Conservation (phyloP, 2,329 filamentous ascomycete genomes). For the Coniochaeta sp. region DNA sequence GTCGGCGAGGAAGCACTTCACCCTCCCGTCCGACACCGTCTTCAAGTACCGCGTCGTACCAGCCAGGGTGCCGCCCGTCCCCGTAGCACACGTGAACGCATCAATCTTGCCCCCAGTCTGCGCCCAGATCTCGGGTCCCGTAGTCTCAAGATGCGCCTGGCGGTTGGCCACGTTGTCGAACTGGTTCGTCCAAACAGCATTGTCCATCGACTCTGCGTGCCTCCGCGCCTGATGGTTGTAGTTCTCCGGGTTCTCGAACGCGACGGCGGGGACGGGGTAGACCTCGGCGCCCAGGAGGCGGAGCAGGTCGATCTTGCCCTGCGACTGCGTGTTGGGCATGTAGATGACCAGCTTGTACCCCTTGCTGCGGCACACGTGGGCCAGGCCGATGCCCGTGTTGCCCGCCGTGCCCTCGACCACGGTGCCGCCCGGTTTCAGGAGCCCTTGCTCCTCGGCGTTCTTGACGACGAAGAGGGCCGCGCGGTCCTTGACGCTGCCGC, state of each 20-base stretch:
- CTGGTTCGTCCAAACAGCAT: conserved; percentile 97
- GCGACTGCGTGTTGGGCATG: conserved; percentile 98
- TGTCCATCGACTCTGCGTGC: conserved; percentile 79
- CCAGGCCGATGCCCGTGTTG: conserved; percentile 96
- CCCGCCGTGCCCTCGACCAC: conserved; percentile 96
- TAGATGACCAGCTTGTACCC: conserved; percentile 97
- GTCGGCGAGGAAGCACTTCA: conserved; percentile 87
- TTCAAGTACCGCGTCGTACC: conserved; percentile 87
- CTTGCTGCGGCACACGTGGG: conserved; percentile 86
- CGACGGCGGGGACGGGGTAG: conserved; percentile 89
- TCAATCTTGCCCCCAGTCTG: conserved; percentile 83
- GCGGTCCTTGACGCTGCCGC: conserved; percentile 92
- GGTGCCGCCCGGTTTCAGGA: conserved; percentile 79
- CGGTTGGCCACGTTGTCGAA: conserved; percentile 96
- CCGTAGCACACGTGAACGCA: conserved; percentile 92
- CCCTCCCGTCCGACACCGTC: conserved; percentile 66
- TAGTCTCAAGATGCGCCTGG: conserved; percentile 91
- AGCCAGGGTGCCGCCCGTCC: conserved; percentile 85
- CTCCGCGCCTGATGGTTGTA: conserved; percentile 95
- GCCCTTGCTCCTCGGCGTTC: conserved; percentile 83
- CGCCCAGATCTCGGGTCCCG: conserved; percentile 93
- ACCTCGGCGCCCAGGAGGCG: conserved; percentile 90
- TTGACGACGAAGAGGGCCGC: conserved; percentile 91
- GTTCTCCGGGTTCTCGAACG: conserved; percentile 91
- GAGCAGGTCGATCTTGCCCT: conserved; percentile 93